A percentile compares a stretch with the other conserved stretches of the same genome.
Conservation (phyloP, 352 stramenopile genomes). For the Globisporangium radiosum region DNA sequence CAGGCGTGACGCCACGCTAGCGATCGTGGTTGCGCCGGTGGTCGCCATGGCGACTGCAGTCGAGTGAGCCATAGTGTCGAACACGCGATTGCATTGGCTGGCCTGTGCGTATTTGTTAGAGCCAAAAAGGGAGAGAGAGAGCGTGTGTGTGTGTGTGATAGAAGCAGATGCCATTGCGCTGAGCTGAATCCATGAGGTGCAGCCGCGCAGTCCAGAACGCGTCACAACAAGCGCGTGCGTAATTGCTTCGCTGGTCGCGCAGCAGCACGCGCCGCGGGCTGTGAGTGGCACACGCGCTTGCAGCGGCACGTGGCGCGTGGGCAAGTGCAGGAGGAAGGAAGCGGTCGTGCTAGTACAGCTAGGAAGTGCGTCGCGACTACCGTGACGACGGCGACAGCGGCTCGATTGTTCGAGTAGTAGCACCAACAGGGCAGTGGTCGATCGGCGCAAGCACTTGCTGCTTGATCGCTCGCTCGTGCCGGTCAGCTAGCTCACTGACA, state of each 20-base stretch:
- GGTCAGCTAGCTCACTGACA: too few relatives aligned
- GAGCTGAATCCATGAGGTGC: background rate
- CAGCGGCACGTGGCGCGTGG: too few relatives aligned
- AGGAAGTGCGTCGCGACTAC: background rate
- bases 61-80: background rate
- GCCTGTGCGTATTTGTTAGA: too few relatives aligned
- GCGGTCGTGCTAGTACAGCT: background rate
- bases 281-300: background rate
- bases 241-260: background rate
- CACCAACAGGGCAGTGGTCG: too few relatives aligned
- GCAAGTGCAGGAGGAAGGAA: background rate
- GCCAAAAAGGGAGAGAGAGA: background rate
- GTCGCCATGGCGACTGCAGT: too few relatives aligned
- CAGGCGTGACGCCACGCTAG: background rate
- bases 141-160: background rate
- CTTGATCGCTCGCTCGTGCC: background rate
- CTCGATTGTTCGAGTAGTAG: too few relatives aligned
- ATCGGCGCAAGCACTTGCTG: background rate
- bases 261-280: background rate
- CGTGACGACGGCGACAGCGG: too few relatives aligned
- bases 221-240: background rate
- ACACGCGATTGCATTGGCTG: too few relatives aligned
- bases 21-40: too few relatives aligned
- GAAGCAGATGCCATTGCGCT: too few relatives aligned
- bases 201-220: constrained; percentile 3